Evolutionary conservation across 345 rosid genomes (phyloP).

Genomic region (Erysimum cheiranthoides): DNA sequence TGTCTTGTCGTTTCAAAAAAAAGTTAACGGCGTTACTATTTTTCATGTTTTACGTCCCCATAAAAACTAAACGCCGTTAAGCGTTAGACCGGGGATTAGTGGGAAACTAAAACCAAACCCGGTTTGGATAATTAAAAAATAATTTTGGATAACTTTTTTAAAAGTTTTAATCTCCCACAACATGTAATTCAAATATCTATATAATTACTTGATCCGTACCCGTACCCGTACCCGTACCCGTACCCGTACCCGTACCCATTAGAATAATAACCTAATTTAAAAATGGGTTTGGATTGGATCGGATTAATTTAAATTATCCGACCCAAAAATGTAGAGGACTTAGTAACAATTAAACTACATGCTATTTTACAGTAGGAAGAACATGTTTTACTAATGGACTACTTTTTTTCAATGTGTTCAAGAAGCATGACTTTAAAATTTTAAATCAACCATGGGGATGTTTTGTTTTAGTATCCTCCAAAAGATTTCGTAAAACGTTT

Average conservation of each 20-base stretch:
- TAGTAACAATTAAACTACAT: neutral
- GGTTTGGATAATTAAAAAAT: too few relatives aligned
- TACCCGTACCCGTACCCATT: too few relatives aligned
- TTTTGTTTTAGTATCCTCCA: neutral
- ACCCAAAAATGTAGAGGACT: neutral
- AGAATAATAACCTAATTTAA: too few relatives aligned
- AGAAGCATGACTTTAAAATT: neutral
- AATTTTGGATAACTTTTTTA: too few relatives aligned
- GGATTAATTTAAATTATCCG: too few relatives aligned
- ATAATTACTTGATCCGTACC: too few relatives aligned
- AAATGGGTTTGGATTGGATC: too few relatives aligned
- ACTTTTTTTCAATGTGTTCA: neutral
- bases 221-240: too few relatives aligned
- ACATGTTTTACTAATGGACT: neutral
- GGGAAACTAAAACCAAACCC: neutral
- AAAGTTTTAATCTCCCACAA: too few relatives aligned
- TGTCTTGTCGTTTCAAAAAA: slow-evolving; percentile 15
- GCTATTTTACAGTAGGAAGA: too few relatives aligned
- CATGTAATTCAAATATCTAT: too few relatives aligned
- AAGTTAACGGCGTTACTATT: slow-evolving; percentile 27
- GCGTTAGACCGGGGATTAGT: neutral
- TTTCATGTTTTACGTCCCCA: neutral
- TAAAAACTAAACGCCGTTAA: slow-evolving; percentile 22
- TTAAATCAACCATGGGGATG: neutral
- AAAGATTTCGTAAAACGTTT: neutral